Base-by-base conservation (phyloP, 108 stramenopile species). In the Skeletonema menzelii region DNA sequence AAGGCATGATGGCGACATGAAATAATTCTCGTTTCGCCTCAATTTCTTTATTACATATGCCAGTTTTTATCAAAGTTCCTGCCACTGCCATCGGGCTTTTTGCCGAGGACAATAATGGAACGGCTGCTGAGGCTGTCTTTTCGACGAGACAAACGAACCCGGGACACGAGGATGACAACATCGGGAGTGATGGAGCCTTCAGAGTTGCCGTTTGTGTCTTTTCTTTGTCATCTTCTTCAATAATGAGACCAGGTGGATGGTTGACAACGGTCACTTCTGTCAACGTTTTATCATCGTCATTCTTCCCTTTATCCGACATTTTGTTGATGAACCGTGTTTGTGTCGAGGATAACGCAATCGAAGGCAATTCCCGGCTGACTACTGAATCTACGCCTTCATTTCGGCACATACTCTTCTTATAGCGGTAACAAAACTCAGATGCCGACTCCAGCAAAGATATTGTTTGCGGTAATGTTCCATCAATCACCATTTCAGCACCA, bases 141-240 rank as follows among this genome's bases (percentile, higher is more conserved):
- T 99, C 99, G n/a, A 97, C 95, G 67, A 97, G 92, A 72, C 97
- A 99, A 0, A 99, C 98, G 64, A 97, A 87, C 24, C 98, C 99
- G 12, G 99, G 99, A 86, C 99, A 99, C 10, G 92, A 92, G 19
- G 95, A 96, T 13, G 94, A 66, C 22, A 99, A 71, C 24, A 98
- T 64, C 37, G 98, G 97, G 4, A 94, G 66, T 8, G 67, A 38
- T 3, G 61, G 10, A 15, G 70, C 30, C 34, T 83, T 57, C 32
- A n/a, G 37, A 34, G 59, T 53, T 0, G 60, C 17, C 15, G 38
- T 55, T 44, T 30, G 11, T 22, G 53, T 53, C 0, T 65, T 73
- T 32, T 38, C 28, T 53, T 61, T 34, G 69, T 62, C 27, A 68
- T 88, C 62, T 64, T 84, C 69, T 70, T 73, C 55, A 67, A 82